phyloP scores from a whole-genome alignment of 352 stramenopile species.

The Phytophthora megakarya region DNA sequence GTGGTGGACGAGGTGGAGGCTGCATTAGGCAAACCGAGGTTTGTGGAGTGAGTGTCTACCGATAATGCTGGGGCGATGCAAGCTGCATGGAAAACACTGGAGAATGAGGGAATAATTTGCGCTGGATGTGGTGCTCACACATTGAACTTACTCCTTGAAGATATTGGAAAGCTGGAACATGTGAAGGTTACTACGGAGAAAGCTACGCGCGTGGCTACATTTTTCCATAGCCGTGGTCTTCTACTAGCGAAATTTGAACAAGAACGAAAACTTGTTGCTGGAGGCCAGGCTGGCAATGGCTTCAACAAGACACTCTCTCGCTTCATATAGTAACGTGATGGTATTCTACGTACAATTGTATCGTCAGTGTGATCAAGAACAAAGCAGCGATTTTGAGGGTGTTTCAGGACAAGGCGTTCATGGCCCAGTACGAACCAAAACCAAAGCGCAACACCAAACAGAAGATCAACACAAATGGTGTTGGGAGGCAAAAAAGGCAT shows the following conservation, averaged over 20 bases:
- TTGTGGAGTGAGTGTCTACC: too few relatives aligned
- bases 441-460: not conserved
- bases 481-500: not conserved
- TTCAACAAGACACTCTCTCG: not conserved
- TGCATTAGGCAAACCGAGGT: too few relatives aligned
- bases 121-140: slow-evolving; percentile 10
- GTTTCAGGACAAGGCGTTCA: slow-evolving; percentile 4
- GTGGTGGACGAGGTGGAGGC: too few relatives aligned
- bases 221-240: not conserved
- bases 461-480: too few relatives aligned
- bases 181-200: not conserved
- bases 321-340: slow-evolving; percentile 2
- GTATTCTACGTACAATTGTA: slow-evolving; percentile 1
- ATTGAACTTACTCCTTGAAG: slow-evolving; percentile 13
- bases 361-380: slow-evolving; percentile 16
- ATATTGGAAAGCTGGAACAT: not conserved
- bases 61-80: too few relatives aligned
- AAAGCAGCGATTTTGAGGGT: slow-evolving; percentile 1
- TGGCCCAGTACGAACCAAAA: slow-evolving; percentile 1
- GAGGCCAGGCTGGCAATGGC: not conserved
- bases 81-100: too few relatives aligned
- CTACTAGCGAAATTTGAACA: slow-evolving; percentile 2
- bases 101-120: not conserved
- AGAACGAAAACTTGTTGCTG: not conserved
- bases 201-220: not conserved